Evolutionary conservation across 306 rosid species (phyloP), one percentile per base, ranked within the genome.

Genomic region (Cicer judaicum): DNA sequence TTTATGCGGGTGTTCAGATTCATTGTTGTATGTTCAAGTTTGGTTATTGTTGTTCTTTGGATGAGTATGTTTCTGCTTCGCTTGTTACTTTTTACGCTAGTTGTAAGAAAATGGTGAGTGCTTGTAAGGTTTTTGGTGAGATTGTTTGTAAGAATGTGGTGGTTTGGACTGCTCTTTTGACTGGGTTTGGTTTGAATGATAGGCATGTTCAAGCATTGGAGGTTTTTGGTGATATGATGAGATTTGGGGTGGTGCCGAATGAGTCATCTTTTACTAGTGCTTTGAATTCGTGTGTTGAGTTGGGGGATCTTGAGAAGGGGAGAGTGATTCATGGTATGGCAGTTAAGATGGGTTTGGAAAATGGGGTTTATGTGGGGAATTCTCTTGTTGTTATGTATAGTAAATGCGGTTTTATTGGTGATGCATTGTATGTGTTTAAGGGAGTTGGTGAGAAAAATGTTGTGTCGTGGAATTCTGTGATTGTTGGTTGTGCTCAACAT

Each of bases 211-310:
- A 79, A 13, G 96, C 98, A 2, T 80, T 89, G 34, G 74, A 43
- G 79, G 84, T 91, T 76, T 91, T 91, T 54, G 15, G 84, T 44
- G 87, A 83, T 53, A 91, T 93, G 93, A 68, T 88, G 54, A 83
- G 71, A 64, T 55, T 60, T 1, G 64, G 63, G 1, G 77, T 84
- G 61, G 36, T 78, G 68, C 98, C 98, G 2, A 93, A 91, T 74
- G 96, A 93, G 59, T 91, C 93, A 79, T 93, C 96, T 54, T 81
- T 91, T 47, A 87, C 92, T 5, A 93, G 98, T 83, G 96, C 92
- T 80, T 80, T 91, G 77, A 93, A 91, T 83, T 92, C 98, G 3
- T 91, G 92, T 77, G 84, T 85, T 55, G 90, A 90, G 80, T 84
- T 93, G 76, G 98, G 80, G 89, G 89, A 89, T 82, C 74, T 88